phyloP scores from a whole-genome alignment of 345 rosid genomes.

The Populus davidiana region DNA sequence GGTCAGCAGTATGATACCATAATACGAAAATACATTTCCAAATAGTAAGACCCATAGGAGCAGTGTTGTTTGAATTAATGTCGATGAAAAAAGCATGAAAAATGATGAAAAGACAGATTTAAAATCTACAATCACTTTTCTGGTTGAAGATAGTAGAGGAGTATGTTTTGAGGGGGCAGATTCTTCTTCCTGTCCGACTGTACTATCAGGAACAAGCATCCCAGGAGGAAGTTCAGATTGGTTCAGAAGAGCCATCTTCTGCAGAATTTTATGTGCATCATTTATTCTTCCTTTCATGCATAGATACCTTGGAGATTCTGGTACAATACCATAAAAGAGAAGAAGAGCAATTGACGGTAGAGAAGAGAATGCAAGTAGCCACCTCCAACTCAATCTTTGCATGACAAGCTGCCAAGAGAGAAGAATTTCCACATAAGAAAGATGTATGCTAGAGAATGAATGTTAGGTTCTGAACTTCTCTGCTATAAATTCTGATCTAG shows the following conservation, averaged over 20 bases:
- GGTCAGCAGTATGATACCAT: constrained; percentile 25
- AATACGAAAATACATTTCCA: constrained; percentile 19
- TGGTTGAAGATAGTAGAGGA: constrained; percentile 14
- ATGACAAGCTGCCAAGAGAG: not conserved
- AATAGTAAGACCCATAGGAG: constrained; percentile 24
- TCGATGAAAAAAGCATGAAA: constrained; percentile 19
- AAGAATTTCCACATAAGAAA: no score
- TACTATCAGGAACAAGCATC: constrained; percentile 11
- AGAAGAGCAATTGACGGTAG: constrained; percentile 1
- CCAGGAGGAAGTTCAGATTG: not conserved
- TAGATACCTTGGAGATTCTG: constrained; percentile 26
- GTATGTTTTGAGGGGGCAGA: constrained; percentile 4
- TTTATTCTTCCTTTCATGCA: constrained; percentile 17
- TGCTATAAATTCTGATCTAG: no score
- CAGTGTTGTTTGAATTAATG: constrained; percentile 16
- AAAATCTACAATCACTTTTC: not conserved
- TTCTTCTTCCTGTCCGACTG: not conserved
- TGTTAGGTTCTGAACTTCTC: no score
- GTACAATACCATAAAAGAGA: constrained; percentile 14
- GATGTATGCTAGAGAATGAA: no score
- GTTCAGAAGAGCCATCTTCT: constrained; percentile 21
- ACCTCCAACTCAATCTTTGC: constrained; percentile 21
- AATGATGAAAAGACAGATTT: constrained; percentile 15
- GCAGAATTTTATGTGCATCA: constrained; percentile 17
- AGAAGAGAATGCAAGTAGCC: constrained; percentile 16